Evolutionary conservation across 1,284 basidiomycete species (phyloP).

Genomic region (Microbotryum intermedium): DNA sequence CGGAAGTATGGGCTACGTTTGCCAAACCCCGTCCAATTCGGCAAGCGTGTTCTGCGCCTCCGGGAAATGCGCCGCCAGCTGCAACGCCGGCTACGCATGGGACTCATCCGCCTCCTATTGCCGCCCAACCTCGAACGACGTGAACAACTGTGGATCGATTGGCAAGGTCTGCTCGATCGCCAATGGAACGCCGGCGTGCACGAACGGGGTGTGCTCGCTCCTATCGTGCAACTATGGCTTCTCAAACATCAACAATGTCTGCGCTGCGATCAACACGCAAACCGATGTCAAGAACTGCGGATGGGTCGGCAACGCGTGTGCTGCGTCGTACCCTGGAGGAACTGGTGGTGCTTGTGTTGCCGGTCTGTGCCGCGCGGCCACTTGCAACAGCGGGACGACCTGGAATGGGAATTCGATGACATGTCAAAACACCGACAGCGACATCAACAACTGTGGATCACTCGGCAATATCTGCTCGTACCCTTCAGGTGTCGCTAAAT

Average conservation of each 20-base stretch:
- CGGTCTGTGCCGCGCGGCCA: too few species aligned
- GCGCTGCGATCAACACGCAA: neutral
- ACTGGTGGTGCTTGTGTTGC: neutral
- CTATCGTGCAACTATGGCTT: slow-evolving; percentile 6
- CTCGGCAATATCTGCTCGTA: slow-evolving; percentile 6
- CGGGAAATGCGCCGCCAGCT: slow-evolving; percentile 1
- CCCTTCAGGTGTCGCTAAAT: neutral
- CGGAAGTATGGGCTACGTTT: neutral
- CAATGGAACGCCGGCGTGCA: neutral
- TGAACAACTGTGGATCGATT: slow-evolving; percentile 3
- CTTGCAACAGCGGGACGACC: neutral
- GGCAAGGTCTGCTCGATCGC: slow-evolving; percentile 2
- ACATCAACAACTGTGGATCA: slow-evolving; percentile 15
- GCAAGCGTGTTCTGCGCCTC: neutral
- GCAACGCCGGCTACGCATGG: slow-evolving; percentile 4
- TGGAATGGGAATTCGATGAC: neutral
- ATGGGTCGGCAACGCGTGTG: slow-evolving; percentile 4
- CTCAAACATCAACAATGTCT: slow-evolving; percentile 3
- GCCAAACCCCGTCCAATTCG: neutral
- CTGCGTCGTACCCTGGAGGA: neutral
- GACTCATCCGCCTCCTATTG: neutral
- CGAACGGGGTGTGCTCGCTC: neutral
- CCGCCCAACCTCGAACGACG: neutral
- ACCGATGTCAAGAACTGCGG: slow-evolving; percentile 12
- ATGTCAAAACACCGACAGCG: neutral